These are phyloP conservation scores for Penicillium odoratum DNA, from an alignment of 495 filamentous ascomycete species.

Conservation along the genomic window DNA sequence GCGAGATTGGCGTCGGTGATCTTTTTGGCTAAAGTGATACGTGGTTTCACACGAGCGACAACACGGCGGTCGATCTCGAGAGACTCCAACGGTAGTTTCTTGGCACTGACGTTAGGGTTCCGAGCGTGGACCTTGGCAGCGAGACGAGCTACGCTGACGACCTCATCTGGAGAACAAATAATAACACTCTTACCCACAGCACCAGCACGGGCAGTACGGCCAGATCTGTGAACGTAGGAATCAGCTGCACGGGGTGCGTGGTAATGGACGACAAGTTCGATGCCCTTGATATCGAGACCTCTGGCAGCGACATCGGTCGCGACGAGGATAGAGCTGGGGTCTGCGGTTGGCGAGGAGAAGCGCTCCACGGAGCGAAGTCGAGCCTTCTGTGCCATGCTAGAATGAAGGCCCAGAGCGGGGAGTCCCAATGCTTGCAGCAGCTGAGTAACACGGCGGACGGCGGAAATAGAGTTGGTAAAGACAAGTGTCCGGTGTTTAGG, in stretches of 20 bases:
- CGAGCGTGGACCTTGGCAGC: conserved; percentile 80
- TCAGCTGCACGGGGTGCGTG: conserved; percentile 91
- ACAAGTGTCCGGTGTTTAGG: conserved; percentile 76
- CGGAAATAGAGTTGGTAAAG: conserved; percentile 94
- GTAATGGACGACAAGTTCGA: conserved; percentile 89
- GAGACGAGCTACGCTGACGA: conserved; percentile 76
- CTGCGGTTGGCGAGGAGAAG: conserved; percentile 66
- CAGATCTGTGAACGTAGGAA: conserved; percentile 92
- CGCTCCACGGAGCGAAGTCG: conserved; percentile 88
- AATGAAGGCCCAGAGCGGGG: conserved; percentile 78
- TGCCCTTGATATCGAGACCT: conserved; percentile 87
- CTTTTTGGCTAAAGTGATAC: conserved; percentile 73
- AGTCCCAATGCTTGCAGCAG: conserved; percentile 82
- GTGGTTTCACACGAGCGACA: conserved; percentile 69
- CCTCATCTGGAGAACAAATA: conserved; percentile 90
- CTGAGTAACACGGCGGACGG: conserved; percentile 82
- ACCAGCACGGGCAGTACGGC: conserved; percentile 85
- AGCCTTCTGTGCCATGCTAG: conserved; percentile 95
- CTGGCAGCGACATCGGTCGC: conserved; percentile 97
- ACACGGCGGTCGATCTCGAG: conserved; percentile 82
- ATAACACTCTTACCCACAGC: conserved; percentile 76
- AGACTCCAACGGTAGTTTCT: conserved; percentile 66
- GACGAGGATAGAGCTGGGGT: conserved; percentile 70
- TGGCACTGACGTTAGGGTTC: conserved; percentile 46
- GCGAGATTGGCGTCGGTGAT: conserved; percentile 80